A percentile compares a stretch with the other conserved stretches of the same genome.
phyloP scores from a whole-genome alignment of 345 rosid genomes.

The Dimocarpus longan region DNA sequence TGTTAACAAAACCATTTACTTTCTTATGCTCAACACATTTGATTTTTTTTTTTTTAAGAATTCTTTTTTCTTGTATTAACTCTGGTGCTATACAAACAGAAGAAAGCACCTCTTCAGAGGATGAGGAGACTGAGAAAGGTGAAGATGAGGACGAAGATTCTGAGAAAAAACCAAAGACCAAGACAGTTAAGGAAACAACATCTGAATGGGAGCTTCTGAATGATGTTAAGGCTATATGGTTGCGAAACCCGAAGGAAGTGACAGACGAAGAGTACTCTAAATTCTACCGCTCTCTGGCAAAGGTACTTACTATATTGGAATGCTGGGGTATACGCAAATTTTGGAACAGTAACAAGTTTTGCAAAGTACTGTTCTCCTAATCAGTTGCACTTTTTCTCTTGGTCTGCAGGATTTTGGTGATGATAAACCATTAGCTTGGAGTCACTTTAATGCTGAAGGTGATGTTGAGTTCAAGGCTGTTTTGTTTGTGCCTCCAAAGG shows the following conservation, averaged over 20 bases:
- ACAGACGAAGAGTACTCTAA: constrained; percentile 90
- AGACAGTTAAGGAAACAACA: constrained; percentile 78
- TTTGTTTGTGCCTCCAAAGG: constrained; percentile 94
- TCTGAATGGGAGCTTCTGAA: constrained; percentile 92
- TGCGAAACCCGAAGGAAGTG: constrained; percentile 95
- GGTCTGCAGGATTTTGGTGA: constrained; percentile 71
- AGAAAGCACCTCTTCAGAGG: constrained; percentile 65
- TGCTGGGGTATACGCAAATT: not conserved
- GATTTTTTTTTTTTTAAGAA: not conserved
- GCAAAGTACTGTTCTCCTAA: constrained; percentile 13
- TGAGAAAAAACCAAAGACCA: constrained; percentile 80
- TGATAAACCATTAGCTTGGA: constrained; percentile 91
- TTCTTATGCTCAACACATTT: not conserved
- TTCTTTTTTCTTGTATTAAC: constrained; percentile 15
- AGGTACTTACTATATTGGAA: constrained; percentile 47
- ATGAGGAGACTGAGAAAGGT: constrained; percentile 26
- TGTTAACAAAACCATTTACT: not conserved
- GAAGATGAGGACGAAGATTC: constrained; percentile 62
- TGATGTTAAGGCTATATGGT: constrained; percentile 98
- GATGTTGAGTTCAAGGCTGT: constrained; percentile 97
- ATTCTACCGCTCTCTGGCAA: constrained; percentile 82
- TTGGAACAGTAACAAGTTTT: not conserved
- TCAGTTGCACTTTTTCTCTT: constrained; percentile 15
- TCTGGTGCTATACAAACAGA: constrained; percentile 35
- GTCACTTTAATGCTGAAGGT: constrained; percentile 95